phyloP scores from a whole-genome alignment of 768 basidiomycete genomes.

The Exidia glandulosa region DNA sequence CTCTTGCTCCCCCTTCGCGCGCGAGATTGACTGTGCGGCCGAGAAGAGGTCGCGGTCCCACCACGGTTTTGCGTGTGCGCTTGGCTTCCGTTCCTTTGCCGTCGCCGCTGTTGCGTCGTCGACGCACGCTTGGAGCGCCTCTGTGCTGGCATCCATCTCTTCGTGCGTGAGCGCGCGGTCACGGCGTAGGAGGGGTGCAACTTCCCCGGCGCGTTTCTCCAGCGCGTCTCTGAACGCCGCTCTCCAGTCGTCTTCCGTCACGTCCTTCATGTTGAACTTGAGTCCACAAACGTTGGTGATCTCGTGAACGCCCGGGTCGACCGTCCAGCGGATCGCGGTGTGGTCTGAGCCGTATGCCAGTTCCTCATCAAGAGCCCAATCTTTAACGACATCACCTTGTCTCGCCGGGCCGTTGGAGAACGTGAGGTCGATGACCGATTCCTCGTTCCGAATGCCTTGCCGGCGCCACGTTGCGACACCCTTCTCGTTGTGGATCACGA shows the following conservation, averaged over 20 bases:
- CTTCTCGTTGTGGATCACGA: background rate
- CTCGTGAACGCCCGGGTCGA: too few species aligned
- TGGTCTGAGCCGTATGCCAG: slow-evolving; percentile 3
- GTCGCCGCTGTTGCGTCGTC: too few species aligned
- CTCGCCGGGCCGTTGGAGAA: background rate
- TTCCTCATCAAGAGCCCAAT: background rate
- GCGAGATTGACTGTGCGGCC: background rate
- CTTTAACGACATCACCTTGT: background rate
- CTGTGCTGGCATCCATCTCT: too few species aligned
- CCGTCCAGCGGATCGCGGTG: background rate
- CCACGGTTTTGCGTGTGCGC: background rate
- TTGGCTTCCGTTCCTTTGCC: background rate
- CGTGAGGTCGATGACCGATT: background rate
- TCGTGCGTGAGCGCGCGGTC: too few species aligned
- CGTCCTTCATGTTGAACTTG: too few species aligned
- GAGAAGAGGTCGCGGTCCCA: background rate
- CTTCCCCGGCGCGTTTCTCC: too few species aligned
- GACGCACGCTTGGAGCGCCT: too few species aligned
- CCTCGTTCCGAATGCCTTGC: background rate
- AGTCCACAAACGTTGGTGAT: too few species aligned
- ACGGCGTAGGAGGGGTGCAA: too few species aligned
- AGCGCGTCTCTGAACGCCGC: too few species aligned
- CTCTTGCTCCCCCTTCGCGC: background rate
- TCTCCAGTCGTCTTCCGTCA: too few species aligned
- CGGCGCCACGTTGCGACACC: background rate